A percentile compares a stretch with the other conserved stretches of the same genome.
These are phyloP conservation scores for Fusarium lateritium DNA, from an alignment of 2,329 filamentous ascomycete species.

Conservation along the genomic window DNA sequence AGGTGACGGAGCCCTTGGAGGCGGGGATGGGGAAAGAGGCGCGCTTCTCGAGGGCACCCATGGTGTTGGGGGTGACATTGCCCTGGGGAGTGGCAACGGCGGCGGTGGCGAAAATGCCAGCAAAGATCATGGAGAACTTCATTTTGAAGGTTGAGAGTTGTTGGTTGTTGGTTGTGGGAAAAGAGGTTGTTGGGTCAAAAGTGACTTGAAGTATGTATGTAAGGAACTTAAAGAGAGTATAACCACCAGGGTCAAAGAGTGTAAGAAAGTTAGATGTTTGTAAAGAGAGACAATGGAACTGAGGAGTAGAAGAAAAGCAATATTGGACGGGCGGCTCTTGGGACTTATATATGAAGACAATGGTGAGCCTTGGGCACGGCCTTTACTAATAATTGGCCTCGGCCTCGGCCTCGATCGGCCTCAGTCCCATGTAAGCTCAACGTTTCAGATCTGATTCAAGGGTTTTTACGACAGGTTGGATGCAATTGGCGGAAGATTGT, in stretches of 20 bases:
- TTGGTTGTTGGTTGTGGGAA: neutral
- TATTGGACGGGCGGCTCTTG: neutral
- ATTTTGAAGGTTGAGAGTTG: conserved; percentile 34
- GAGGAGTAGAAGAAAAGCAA: neutral
- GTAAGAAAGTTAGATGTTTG: conserved; percentile 33
- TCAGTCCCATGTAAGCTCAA: neutral
- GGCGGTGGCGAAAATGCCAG: conserved; percentile 43
- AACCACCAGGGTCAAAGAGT: conserved; percentile 47
- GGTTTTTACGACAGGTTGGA: neutral
- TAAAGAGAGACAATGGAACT: conserved; percentile 28
- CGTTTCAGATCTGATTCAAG: conserved; percentile 33
- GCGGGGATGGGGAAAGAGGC: conserved; percentile 45
- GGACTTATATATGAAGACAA: conserved; percentile 18
- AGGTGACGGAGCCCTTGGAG: conserved; percentile 48
- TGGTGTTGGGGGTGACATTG: conserved; percentile 46
- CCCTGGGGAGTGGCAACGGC: conserved; percentile 44
- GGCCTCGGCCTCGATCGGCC: neutral
- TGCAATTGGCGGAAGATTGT: conserved; percentile 33
- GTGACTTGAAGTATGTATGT: conserved; percentile 19
- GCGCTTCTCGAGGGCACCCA: conserved; percentile 46
- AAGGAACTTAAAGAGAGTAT: conserved; percentile 37
- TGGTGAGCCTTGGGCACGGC: neutral
- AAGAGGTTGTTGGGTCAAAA: neutral
- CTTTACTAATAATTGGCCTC: too few relatives aligned
- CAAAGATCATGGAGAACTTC: conserved; percentile 46